Conservation (phyloP, 2,329 filamentous ascomycete genomes). For the Calonectria pteridis region DNA sequence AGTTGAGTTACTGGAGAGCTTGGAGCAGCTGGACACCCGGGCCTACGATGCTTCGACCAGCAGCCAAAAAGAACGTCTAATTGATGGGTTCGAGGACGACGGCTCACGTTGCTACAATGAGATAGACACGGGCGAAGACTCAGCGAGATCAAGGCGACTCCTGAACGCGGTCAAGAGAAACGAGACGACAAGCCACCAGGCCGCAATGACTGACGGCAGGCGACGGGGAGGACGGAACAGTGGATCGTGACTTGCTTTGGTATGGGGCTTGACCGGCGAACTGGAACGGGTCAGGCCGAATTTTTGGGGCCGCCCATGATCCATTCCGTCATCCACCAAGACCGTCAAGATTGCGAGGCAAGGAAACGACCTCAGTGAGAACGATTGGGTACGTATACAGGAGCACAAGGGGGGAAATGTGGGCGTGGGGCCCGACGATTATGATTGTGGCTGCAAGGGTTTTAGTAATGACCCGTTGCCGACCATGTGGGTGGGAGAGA, state of each 20-base stretch:
- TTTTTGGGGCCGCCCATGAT: slow-evolving; percentile 1
- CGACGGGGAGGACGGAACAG: neutral
- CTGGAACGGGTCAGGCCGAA: slow-evolving; percentile 12
- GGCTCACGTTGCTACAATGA: neutral
- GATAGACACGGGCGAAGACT: neutral
- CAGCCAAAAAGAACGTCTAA: neutral
- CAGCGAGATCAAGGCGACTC: neutral
- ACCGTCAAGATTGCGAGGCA: slow-evolving; percentile 13
- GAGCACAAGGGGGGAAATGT: slow-evolving; percentile 20
- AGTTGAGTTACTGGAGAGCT: neutral
- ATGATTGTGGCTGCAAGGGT: slow-evolving; percentile 19
- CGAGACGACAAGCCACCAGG: neutral
- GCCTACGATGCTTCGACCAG: slow-evolving; percentile 2
- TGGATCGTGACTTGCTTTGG: slow-evolving; percentile 18
- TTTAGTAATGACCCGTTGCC: slow-evolving; percentile 20
- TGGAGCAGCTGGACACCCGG: slow-evolving; percentile 20
- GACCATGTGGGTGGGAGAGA: slow-evolving; percentile 14
- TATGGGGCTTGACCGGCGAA: slow-evolving; percentile 12
- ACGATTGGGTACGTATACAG: slow-evolving; percentile 34
- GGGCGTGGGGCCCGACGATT: slow-evolving; percentile 11
- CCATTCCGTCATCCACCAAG: slow-evolving; percentile 10
- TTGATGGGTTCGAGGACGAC: neutral
- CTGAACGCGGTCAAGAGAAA: neutral
- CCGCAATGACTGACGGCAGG: neutral
- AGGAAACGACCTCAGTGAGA: slow-evolving; percentile 22